Evolutionary conservation across 495 filamentous ascomycete species (phyloP), one percentile per base, ranked within the genome.

Genomic region (Aspergillus sclerotioniger): DNA sequence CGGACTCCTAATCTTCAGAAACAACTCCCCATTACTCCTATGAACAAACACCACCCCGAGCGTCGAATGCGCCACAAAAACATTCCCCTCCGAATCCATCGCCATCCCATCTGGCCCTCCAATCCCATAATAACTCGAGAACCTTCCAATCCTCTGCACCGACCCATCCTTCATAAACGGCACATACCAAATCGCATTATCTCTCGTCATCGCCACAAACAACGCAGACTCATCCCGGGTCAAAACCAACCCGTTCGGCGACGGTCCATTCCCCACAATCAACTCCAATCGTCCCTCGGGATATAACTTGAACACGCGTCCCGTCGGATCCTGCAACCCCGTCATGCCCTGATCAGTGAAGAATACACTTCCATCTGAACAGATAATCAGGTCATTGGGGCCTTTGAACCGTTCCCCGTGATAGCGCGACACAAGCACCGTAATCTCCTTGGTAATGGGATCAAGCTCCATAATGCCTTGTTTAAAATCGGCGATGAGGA

Each of bases 301-400:
- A 45, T 54, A 6, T 13, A 54, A 21, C n/a, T 20, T 16, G n/a
- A 43, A 54, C 16, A 54, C 52, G 4, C 37, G 1, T 8, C 52
- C 52, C 17, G 52, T 28, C n/a, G 52, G 52, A 16, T 46, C 39
- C 15, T 46, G 53, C 4, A 41, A 39, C 19, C 53, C 53, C 31
- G 39, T 54, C 53, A 41, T 54, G 21, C 56, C 56, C 35, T 58
- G 56, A 31, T 58, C 56, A n/a, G 56, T 58, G 31, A 58, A 58
- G n/a, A 41, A 52, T 6, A 58, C 44, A 1, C n/a, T 51, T 19
- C 56, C 47, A 37, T 51, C 48, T 17, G 12, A 37, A 16, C 16
- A 15, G 1, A 58, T 25, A 15, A 57, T 31, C 45, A 57, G 46
- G 16, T 57, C 55, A 57, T 57, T 57, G 15, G 47, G 55, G n/a